These are phyloP conservation scores for Colletotrichum navitas DNA, from an alignment of 2,329 filamentous ascomycete species.

Conservation along the genomic window DNA sequence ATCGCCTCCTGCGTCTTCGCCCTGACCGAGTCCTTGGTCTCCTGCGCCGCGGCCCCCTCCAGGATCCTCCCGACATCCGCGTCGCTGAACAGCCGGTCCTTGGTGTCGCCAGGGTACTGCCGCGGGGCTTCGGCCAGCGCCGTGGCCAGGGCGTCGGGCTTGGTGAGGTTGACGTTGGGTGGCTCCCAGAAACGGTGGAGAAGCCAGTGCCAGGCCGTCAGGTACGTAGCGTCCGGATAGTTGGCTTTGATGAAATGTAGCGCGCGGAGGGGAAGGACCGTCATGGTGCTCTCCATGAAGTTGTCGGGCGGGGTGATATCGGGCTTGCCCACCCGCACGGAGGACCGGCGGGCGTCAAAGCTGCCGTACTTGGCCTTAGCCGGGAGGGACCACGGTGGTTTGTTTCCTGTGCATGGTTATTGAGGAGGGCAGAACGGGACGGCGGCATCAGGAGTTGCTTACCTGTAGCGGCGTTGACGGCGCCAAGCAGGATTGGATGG, in stretches of 20 bases:
- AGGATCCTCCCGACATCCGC: slow-evolving; percentile 69
- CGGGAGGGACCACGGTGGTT: slow-evolving; percentile 78
- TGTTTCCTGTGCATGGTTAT: slow-evolving; percentile 68
- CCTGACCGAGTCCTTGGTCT: slow-evolving; percentile 62
- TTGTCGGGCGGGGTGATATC: slow-evolving; percentile 55
- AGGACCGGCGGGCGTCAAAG: slow-evolving; percentile 57
- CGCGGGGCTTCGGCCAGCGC: slow-evolving; percentile 50
- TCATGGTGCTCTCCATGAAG: slow-evolving; percentile 59
- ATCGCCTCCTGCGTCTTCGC: slow-evolving; percentile 71
- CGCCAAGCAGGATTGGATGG: slow-evolving; percentile 79
- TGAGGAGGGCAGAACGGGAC: not conserved
- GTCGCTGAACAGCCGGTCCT: slow-evolving; percentile 58
- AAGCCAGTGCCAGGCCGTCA: slow-evolving; percentile 66
- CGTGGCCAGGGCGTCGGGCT: slow-evolving; percentile 64
- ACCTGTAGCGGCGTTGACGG: slow-evolving; percentile 72
- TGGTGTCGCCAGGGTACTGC: slow-evolving; percentile 36
- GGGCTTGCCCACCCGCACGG: slow-evolving; percentile 53
- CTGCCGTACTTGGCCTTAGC: slow-evolving; percentile 73
- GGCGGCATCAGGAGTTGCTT: slow-evolving; percentile 19
- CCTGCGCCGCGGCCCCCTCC: slow-evolving; percentile 60
- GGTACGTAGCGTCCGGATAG: slow-evolving; percentile 63
- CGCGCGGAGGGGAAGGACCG: slow-evolving; percentile 71
- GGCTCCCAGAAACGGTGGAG: slow-evolving; percentile 74
- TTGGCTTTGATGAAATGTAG: slow-evolving; percentile 75
- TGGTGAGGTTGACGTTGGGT: slow-evolving; percentile 69